phyloP scores from a whole-genome alignment of 2,329 filamentous ascomycete genomes.

The Amauroascus niger region DNA sequence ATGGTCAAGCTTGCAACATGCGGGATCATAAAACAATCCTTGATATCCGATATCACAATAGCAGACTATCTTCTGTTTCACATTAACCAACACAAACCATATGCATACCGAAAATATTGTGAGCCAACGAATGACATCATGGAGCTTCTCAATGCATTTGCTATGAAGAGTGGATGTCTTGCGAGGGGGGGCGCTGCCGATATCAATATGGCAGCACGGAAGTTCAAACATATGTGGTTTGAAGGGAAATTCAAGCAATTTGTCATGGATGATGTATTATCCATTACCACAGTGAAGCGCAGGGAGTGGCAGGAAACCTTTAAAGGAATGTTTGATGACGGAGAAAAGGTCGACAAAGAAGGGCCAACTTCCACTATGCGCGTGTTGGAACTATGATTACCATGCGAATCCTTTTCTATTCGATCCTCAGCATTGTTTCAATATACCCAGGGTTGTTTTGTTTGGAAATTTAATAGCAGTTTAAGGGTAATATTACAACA shows the following conservation, averaged over 20 bases:
- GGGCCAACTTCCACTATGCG: slow-evolving; percentile 18
- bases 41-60: slow-evolving; percentile 66
- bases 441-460: neutral
- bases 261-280: slow-evolving; percentile 64
- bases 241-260: slow-evolving; percentile 66
- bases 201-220: slow-evolving; percentile 62
- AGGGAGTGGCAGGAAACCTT: slow-evolving; percentile 23
- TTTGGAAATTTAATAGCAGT: neutral
- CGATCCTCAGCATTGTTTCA: neutral
- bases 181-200: slow-evolving; percentile 62
- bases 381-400: neutral
- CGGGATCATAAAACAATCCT: slow-evolving; percentile 79
- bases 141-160: slow-evolving; percentile 60
- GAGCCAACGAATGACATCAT: slow-evolving; percentile 76
- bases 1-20: slow-evolving; percentile 95
- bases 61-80: slow-evolving; percentile 86
- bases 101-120: slow-evolving; percentile 54
- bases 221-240: slow-evolving; percentile 75
- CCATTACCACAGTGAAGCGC: slow-evolving; percentile 46
- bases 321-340: slow-evolving; percentile 36
- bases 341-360: slow-evolving; percentile 30
- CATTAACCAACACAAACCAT: slow-evolving; percentile 59
- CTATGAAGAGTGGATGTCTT: slow-evolving; percentile 64
- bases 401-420: neutral
- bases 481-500: slow-evolving; percentile 5